These are phyloP conservation scores for Candida anglica DNA, from an alignment of 805 yeast genomes.

Conservation along the genomic window DNA sequence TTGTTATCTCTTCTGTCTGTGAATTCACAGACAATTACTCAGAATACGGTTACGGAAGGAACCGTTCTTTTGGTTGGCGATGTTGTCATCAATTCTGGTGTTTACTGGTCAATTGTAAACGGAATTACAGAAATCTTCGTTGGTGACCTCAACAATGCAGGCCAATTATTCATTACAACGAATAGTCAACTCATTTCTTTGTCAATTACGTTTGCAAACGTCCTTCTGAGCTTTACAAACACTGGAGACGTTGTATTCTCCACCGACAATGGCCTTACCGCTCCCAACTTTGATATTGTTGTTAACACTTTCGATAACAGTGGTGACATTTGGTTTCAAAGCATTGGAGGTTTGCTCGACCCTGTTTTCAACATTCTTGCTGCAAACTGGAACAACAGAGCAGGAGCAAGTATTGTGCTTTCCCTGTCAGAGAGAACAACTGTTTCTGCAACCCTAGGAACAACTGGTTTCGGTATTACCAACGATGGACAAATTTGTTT, in stretches of 20 bases:
- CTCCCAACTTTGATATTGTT: constrained; percentile 14
- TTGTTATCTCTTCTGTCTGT: not conserved
- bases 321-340: constrained; percentile 20
- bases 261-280: constrained; percentile 11
- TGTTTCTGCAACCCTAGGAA: constrained; percentile 9
- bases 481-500: constrained; percentile 25
- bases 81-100: constrained; percentile 14
- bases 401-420: constrained; percentile 11
- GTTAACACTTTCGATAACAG: constrained; percentile 15
- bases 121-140: constrained; percentile 13
- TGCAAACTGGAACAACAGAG: constrained; percentile 9
- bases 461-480: constrained; percentile 7
- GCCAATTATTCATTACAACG: constrained; percentile 20
- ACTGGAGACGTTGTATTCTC: constrained; percentile 21
- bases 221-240: constrained; percentile 7
- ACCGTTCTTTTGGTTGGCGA: constrained; percentile 4
- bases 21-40: constrained; percentile 1
- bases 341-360: constrained; percentile 13
- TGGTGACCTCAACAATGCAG: constrained; percentile 17
- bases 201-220: constrained; percentile 10
- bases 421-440: constrained; percentile 6
- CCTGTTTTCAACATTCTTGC: constrained; percentile 12
- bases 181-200: constrained; percentile 10
- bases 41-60: constrained; percentile 1
- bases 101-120: constrained; percentile 22